Evolutionary conservation across 306 rosid genomes (phyloP), one percentile per base, ranked within the genome.

Genomic region (Hippophae gyantsensis): DNA sequence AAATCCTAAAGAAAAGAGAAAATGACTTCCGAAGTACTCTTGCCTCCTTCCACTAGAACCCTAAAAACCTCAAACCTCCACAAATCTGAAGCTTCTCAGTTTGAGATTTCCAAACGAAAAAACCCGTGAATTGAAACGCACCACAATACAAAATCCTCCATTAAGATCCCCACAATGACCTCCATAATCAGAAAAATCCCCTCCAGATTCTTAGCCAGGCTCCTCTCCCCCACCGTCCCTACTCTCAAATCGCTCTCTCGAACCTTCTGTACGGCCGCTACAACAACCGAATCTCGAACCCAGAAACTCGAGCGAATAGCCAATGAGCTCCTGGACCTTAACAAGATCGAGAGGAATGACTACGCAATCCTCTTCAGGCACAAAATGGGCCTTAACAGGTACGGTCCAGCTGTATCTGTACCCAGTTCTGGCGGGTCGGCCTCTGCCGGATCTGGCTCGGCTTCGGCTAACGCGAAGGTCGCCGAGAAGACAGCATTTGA

Each of bases 371-470:
- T 78, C 48, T 78, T 74, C 74, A 63, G 77, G 66, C 69, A 49
- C 53, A 78, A 78, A 68, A 70, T 71, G 74, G 83, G 83, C 44
- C 63, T 74, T 54, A 67, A 78, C 65, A 61, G 69, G 60, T 78
- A 78, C 64, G 72, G 80, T 10, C 80, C 80, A 0, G 77, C 77
- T 9, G 23, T 78, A 53, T 74, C 74, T 5, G 77, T 70, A 9
- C 48, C 59, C 50, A 61, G 65, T 8, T 51, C 60, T 7, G 49
- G 48, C 23, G 69, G 69, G 7, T 25, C 74, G 0, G 9, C 71
- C 41, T 59, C 67, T 18, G 43, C 72, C n/a, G 83, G 62, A 52
- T 56, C 76, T 41, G 76, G 65, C 42, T 42, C 76, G 11, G 60
- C 74, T 6, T 65, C 66, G 10, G 59, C 71, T 4, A 72, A 52